A percentile compares a stretch with the other conserved stretches of the same genome.
These are phyloP conservation scores for Coprinopsis strossmayeri DNA, from an alignment of 768 basidiomycete species.

Conservation along the genomic window DNA sequence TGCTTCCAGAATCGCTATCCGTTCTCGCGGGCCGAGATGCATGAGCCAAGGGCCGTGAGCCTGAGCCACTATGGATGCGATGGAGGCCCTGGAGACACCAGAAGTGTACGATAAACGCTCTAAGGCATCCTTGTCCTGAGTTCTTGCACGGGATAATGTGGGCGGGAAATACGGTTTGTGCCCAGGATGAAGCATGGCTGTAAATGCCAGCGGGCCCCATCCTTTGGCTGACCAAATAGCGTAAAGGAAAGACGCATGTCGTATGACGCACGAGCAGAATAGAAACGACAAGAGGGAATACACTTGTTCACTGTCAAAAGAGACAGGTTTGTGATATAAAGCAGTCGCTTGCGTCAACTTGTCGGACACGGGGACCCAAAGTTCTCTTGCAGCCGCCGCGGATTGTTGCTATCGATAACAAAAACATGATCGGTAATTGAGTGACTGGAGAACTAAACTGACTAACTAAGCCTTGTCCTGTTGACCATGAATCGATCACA, in stretches of 20 bases:
- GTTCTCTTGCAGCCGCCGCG: conserved; percentile 46
- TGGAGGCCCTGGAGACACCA: conserved; percentile 61
- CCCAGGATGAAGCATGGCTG: conserved; percentile 64
- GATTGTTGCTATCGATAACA: conserved; percentile 44
- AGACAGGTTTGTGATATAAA: conserved; percentile 56
- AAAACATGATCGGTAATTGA: conserved; percentile 7
- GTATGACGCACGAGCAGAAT: conserved; percentile 60
- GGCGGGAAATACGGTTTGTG: conserved; percentile 55
- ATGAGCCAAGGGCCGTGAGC: conserved; percentile 86
- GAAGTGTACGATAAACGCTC: conserved; percentile 66
- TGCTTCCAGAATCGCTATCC: conserved; percentile 62
- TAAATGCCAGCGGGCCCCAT: conserved; percentile 75
- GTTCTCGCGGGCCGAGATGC: conserved; percentile 70
- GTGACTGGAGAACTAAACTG: background rate
- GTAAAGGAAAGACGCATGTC: conserved; percentile 70
- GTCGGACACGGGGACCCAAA: conserved; percentile 75
- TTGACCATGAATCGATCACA: conserved; percentile 80
- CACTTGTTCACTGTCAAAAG: conserved; percentile 49
- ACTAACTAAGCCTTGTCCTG: conserved; percentile 66
- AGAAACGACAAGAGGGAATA: conserved; percentile 62
- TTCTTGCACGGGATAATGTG: conserved; percentile 40
- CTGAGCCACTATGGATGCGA: conserved; percentile 59
- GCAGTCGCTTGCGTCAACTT: conserved; percentile 58
- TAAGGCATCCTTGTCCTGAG: conserved; percentile 41
- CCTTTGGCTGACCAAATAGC: conserved; percentile 84